phyloP scores from a whole-genome alignment of 108 stramenopile genomes.

The Nitzschia sp. region DNA sequence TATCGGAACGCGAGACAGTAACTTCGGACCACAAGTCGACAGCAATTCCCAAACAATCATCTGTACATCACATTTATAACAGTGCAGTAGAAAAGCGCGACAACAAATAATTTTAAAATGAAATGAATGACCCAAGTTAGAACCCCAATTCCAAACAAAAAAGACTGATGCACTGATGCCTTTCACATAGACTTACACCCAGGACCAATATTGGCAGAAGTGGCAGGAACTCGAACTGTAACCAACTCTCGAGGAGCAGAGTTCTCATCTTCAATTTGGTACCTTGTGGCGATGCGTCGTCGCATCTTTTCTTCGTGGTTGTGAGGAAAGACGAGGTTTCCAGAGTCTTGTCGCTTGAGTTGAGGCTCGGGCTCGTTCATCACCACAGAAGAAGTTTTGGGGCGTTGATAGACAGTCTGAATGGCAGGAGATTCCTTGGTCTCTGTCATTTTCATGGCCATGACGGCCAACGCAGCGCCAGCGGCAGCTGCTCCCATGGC shows the following conservation, averaged over 20 bases:
- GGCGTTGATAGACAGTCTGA: background rate
- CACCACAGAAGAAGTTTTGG: constrained; percentile 15
- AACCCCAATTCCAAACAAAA: background rate
- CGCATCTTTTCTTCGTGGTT: constrained; percentile 90
- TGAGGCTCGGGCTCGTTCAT: constrained; percentile 25
- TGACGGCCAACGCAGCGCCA: constrained; percentile 52
- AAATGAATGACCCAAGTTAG: background rate
- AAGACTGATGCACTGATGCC: background rate
- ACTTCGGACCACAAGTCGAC: constrained; percentile 98
- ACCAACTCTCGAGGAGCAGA: constrained; percentile 73
- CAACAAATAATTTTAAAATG: no score
- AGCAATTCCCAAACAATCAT: constrained; percentile 96
- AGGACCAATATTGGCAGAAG: constrained; percentile 97
- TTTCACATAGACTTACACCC: constrained; percentile 76
- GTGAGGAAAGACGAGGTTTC: constrained; percentile 67
- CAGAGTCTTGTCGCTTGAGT: constrained; percentile 20
- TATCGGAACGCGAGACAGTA: constrained; percentile 85
- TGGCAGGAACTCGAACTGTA: constrained; percentile 97
- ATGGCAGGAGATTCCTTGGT: constrained; percentile 16
- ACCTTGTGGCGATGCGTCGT: constrained; percentile 76
- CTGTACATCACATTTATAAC: no score
- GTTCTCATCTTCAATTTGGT: constrained; percentile 85
- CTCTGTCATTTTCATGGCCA: constrained; percentile 43
- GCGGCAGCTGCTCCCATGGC: constrained; percentile 57
- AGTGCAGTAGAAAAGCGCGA: background rate